Evolutionary conservation across 2,329 filamentous ascomycete species (phyloP), one percentile per base, ranked within the genome.

Genomic region (Aspergillus sp.): DNA sequence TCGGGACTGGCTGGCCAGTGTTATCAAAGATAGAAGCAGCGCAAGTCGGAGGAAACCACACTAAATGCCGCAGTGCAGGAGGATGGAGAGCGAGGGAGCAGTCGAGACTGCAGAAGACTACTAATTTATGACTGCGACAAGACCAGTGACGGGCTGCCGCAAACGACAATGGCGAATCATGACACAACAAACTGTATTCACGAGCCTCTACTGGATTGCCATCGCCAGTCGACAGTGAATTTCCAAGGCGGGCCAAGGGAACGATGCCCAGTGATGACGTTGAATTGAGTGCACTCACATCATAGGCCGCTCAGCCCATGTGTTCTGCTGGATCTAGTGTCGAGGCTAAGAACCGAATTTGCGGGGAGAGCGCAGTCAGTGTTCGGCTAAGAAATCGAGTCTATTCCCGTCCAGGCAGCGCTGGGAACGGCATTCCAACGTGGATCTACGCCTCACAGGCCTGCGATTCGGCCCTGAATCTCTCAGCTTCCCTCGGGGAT

Each of bases 191-290:
- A 50, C 26, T 50, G 43, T 44, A 50, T 38, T n/a, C 15, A 12
- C 22, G 38, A 13, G 24, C 26, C 32, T 41, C 32, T 20, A 30
- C 32, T 41, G 32, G 50, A 39, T n/a, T 38, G 44, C 43, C 41
- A 48, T 57, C 41, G 53, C 38, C 13, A 32, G 41, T n/a, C 22
- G 34, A 13, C 41, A 50, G 26, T 41, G 26, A 48, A 50, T 36
- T 59, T 36, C 45, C 42, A 57, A 57, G 24, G 36, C 54, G 57
- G 56, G 56, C 45, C 58, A 58, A 62, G 41, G 62, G 61, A 61
- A 62, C 48, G 45, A 32, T 22, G 12, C 15, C 17, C 17, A 60
- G 58, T 64, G 58, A 62, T 65, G 63, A 65, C 63, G 63, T 65
- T 58, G 57, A 58, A 60, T 59, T 56, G 61, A 57, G 5, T 13